Conservation (phyloP, 148 eudicot genomes). For the Rhododendron vialii region DNA sequence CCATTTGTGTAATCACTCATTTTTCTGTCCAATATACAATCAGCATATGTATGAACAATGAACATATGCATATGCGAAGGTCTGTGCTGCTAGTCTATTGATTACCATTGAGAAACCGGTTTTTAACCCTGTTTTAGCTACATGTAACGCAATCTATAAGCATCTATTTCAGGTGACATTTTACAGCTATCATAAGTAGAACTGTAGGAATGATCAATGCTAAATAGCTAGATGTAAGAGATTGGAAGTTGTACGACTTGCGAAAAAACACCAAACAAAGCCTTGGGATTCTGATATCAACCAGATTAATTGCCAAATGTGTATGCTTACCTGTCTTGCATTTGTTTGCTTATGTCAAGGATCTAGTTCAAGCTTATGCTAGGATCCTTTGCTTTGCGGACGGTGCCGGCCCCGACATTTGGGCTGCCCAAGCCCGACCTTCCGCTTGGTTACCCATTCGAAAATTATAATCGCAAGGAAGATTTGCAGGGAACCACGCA, state of each 20-base stretch:
- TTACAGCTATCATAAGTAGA: not conserved
- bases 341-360: not conserved
- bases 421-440: no score
- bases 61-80: not conserved
- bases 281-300: not conserved
- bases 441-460: no score
- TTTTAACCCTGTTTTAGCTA: not conserved
- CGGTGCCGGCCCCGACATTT: no score
- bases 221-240: not conserved
- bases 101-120: not conserved
- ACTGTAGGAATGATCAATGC: not conserved
- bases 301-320: not conserved
- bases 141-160: not conserved
- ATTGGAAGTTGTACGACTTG: not conserved
- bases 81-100: not conserved
- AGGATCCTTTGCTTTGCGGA: not conserved
- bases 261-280: not conserved
- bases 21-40: constrained; percentile 6
- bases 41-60: not conserved
- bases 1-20: constrained; percentile 11
- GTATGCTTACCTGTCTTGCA: not conserved
- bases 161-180: not conserved
- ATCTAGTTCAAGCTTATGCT: not conserved
- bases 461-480: no score
- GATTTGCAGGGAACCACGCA: no score